Base-by-base conservation (phyloP, 2,329 filamentous ascomycete species). In the Paecilomyces variotii region DNA sequence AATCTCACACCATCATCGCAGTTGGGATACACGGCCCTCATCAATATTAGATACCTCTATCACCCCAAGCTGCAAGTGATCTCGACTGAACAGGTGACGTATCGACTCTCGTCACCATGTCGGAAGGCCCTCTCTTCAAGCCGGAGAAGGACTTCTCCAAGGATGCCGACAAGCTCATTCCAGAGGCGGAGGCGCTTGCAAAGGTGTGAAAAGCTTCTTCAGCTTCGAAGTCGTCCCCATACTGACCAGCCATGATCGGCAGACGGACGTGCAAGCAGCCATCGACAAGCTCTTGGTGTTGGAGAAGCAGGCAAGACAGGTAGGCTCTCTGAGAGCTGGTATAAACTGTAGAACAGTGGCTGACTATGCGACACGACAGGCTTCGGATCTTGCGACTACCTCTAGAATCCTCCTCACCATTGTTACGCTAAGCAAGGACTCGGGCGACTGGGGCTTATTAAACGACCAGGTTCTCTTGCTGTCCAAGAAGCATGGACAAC, bases 401-500 rank as follows among this genome's bases (percentile, higher is more conserved):
- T 97, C 92, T 64, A 86, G 92, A 73, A 80, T 96, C 64, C 82
- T 99, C 67, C 81, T 96, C 71, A 82, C 87, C 63, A 94, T 99
- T 74, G 90, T 96, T 74, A 96, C 90, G 72, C 86, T 97, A 80
- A 93, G 91, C 80, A 97, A 97, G 78, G 83, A 96, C 75, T 87
- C 89, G 24, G 88, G 88, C 66, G 91, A 99, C 75, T 99, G 94
- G 94, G 87, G 86, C 74, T 80, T 97, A 70, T 84, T 99, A 78
- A 97, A 96, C 74, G 94, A 99, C 79, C 94, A 99, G 79, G 90
- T 96, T 63, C 83, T 96, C 68, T 83, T 97, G 64, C 83, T 99
- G 59, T 97, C 94, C 65, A 99, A 99, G 87, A 99, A 99, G 82
- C 94, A 99, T 89, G 90, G 92, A 69, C 94, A 99, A 81, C 91